These are phyloP conservation scores for Floccularia luteovirens DNA, from an alignment of 768 basidiomycete genomes.

Conservation along the genomic window DNA sequence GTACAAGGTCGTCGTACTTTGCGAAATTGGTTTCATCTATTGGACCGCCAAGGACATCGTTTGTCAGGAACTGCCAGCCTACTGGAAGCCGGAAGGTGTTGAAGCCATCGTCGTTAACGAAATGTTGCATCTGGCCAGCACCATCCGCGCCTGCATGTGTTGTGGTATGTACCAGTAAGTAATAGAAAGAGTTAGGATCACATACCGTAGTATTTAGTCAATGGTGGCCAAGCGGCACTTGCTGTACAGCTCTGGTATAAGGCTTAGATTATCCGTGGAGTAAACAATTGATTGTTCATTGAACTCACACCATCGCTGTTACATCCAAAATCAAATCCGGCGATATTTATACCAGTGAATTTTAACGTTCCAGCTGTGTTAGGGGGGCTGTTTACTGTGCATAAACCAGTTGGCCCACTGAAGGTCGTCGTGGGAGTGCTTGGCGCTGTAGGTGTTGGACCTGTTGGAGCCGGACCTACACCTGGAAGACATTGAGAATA, in stretches of 20 bases:
- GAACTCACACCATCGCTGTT: conserved; percentile 27
- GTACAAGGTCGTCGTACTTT: conserved; percentile 44
- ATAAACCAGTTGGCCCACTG: conserved; percentile 6
- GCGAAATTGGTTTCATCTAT: conserved; percentile 35
- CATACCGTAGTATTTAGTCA: conserved; percentile 34
- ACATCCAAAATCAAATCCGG: conserved; percentile 51
- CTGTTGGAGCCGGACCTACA: conserved; percentile 10
- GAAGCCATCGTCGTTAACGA: conserved; percentile 44
- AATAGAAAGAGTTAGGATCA: too few relatives aligned
- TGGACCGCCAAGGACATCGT: conserved; percentile 25
- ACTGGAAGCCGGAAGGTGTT: conserved; percentile 55
- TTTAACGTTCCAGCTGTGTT: conserved; percentile 21
- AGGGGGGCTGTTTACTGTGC: conserved; percentile 12
- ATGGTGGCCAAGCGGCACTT: conserved; percentile 33
- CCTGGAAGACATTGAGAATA: conserved; percentile 27
- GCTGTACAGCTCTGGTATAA: conserved; percentile 21
- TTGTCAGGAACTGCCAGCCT: conserved; percentile 48
- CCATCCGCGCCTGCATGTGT: conserved; percentile 27
- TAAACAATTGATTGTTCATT: background rate
- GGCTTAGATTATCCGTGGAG: background rate
- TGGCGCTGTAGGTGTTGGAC: conserved; percentile 9
- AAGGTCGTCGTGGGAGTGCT: conserved; percentile 7
- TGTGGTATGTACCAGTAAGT: too few relatives aligned
- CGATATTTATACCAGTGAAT: conserved; percentile 43
- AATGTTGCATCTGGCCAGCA: conserved; percentile 56